Evolutionary conservation across 495 filamentous ascomycete species (phyloP), one percentile per base, ranked within the genome.

Genomic region (Thermochaetoides thermophila): DNA sequence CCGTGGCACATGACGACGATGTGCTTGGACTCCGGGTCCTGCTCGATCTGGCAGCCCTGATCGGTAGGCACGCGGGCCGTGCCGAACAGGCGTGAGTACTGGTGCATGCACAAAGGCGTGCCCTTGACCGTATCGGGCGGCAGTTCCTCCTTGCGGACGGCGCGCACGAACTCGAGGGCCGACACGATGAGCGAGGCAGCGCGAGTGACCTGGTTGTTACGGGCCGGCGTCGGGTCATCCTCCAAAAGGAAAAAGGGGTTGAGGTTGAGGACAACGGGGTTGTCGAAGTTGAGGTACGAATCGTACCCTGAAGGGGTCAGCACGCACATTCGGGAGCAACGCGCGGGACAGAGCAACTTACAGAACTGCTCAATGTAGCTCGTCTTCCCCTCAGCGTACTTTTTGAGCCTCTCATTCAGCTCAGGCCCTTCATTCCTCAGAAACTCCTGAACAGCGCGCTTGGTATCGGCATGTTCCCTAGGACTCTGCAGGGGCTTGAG

Each of bases 351-450:
- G 16, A 11, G 9, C 21, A 14, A 71, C 86, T 39, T 73, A 96
- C 87, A 97, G 43, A 97, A 97, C 52, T 97, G 89, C 52, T 97
- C 89, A 40, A 97, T 96, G 50, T 91, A 97, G 53, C 91, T 97
- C 7, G 83, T 83, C 57, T 84, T 85, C 15, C 78, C 84, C 4
- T 68, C 70, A n/a, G 91, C 84, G 67, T 97, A 97, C 53, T 79
- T 80, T 66, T 84, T 89, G 31, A 97, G 57, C 55, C 74, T 80
- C 43, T 87, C 82, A 47, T 97, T 85, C 34, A 97, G 61, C 26
- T 78, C 71, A 0, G 78, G 82, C 0, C 89, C 89, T 45, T 95
- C 89, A 6, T 66, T 63, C 51, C 71, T 81, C 27, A 93, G 54
- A 43, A 97, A 97, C 24, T 95, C 91, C 13, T 75, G 59, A 0